Base-by-base conservation (phyloP, 78 protist species). In the Tieghemostelium lacteum region DNA sequence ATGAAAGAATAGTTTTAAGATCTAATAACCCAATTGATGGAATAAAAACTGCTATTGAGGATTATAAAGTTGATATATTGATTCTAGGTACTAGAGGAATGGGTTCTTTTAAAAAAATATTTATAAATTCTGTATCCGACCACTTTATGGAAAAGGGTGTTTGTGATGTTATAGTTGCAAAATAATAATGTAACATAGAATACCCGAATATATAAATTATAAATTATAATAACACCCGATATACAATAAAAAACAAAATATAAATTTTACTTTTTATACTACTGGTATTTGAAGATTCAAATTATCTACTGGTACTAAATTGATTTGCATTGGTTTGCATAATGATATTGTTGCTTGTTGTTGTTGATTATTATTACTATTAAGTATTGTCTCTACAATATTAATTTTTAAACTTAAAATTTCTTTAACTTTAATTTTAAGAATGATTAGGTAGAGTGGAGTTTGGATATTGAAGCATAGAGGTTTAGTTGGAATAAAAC, bases 401-500 rank as follows among this genome's bases (percentile, higher is more conserved):
- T 31, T 64, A 29, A 78, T 66, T 33, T 52, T 66, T 45, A 78
- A 40, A 36, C 66, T 37, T 2, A 66, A 64, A 36, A 36, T 72
- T 54, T 39, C 39, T 31, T 61, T 78, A 26, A 16, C 16, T 10
- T 42, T 40, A 40, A 67, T 66, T n/a, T 39, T 66, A 45, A 42
- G 64, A 55, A 78, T 22, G 17, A 52, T 12, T 49, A 78, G n/a
- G 28, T 26, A 66, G 10, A 66, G 5, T 2, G 88, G 26, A 16
- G 65, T 54, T 12, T 34, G 69, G 6, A 83, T 60, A n/a, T 58
- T 28, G 36, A 39, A 83, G 7, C 60, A 83, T n/a, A 83, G 67
- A 0, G 91, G 91, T 69, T 83, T 83, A 26, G 67, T 83, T 37
- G 91, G 78, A 37, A 14, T 69, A 36, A 83, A 83, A 28, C 54